Conservation (phyloP, 2,329 filamentous ascomycete genomes). For the Sporothrix schenckii region DNA sequence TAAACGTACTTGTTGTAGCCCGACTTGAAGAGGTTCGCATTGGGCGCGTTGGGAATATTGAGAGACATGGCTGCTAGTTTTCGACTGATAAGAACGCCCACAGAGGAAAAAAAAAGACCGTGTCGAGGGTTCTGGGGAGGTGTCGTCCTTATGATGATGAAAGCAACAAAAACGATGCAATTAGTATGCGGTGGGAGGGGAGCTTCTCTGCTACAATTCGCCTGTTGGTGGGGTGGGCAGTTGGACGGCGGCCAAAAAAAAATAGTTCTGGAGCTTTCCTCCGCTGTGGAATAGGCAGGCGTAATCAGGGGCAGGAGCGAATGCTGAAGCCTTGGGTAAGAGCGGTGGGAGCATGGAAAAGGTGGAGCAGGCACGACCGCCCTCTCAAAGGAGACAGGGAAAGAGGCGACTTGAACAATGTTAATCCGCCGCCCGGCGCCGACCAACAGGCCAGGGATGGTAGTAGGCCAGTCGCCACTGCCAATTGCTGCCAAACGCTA, state of each 20-base stretch:
- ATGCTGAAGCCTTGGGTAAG: slow-evolving; percentile 29
- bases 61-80: slow-evolving; percentile 72
- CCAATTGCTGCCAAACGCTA: background rate
- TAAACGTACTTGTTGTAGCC: slow-evolving; percentile 86
- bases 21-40: slow-evolving; percentile 89
- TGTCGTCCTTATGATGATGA: slow-evolving; percentile 18
- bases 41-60: slow-evolving; percentile 91
- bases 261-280: slow-evolving; percentile 34
- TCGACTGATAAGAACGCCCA: slow-evolving; percentile 14
- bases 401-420: slow-evolving; percentile 29
- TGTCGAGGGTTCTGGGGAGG: background rate
- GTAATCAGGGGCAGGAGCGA: slow-evolving; percentile 22
- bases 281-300: slow-evolving; percentile 11
- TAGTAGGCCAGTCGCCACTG: background rate
- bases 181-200: slow-evolving; percentile 3
- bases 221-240: slow-evolving; percentile 23
- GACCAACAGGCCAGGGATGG: slow-evolving; percentile 3
- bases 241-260: slow-evolving; percentile 32
- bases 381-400: background rate
- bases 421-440: slow-evolving; percentile 33
- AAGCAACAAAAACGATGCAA: slow-evolving; percentile 17
- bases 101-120: background rate
- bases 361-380: slow-evolving; percentile 20
- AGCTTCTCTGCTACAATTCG: slow-evolving; percentile 25
- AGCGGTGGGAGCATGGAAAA: slow-evolving; percentile 7